Evolutionary conservation across 768 basidiomycete genomes (phyloP), one percentile per base, ranked within the genome.

Genomic region (Mycena belliarum): DNA sequence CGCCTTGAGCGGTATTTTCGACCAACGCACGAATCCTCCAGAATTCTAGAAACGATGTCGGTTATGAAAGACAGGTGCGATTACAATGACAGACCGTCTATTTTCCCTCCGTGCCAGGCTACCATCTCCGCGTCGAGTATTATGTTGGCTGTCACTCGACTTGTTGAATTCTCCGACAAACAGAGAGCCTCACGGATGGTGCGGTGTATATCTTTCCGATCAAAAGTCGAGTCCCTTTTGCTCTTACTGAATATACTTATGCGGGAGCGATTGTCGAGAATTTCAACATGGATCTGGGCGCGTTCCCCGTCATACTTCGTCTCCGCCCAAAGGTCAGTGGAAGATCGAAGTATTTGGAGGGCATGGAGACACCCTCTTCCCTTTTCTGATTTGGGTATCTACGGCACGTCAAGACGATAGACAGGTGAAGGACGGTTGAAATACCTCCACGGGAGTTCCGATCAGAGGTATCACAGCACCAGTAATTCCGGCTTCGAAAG

Each of bases 291-390:
- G 25, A 95, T 93, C 65, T 98, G 95, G 52, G 93, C 88, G n/a
- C 95, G 81, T 71, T 96, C 94, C 11, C 95, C 95, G 56, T 96
- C 95, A 69, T 95, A 95, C 70, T 98, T 98, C 0, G 87, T 94
- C 73, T 98, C 95, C 2, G 88, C 91, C 84, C 89, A 95, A 10
- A 94, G 76, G 25, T 68, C 71, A 12, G 78, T 73, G 0, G 77
- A 72, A 35, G 68, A 32, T 35, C 52, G 60, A 55, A 89, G 74
- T 52, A 75, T 69, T 41, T 73, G 57, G 44, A 91, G 70, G 18
- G 84, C 86, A 48, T 89, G 79, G 12, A 72, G 62, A 42, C 85
- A 82, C 4, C 83, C 77, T 49, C 81, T 77, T 3, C 88, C 93
- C 66, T 95, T 95, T 29, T 78, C 74, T 23, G 91, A 91, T 72